Base-by-base conservation (phyloP, 352 stramenopile species). In the Globisporangium barbulae region DNA sequence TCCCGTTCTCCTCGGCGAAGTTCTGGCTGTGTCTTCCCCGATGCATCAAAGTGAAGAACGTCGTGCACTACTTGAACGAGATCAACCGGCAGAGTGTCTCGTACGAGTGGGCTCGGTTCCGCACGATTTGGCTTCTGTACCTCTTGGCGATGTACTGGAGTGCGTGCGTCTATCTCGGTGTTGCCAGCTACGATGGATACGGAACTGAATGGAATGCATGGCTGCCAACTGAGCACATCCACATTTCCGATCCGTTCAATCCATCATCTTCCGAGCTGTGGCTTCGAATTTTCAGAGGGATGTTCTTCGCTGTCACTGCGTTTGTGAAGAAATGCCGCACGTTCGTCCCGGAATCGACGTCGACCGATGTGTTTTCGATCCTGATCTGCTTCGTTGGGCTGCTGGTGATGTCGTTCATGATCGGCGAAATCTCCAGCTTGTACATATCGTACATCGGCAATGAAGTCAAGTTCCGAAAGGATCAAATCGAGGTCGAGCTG, bases 371-470 rank as follows among this genome's bases (percentile, higher is more conserved):
- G 2, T 89, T 91, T 49, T 76, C 79, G 13, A 78, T 87, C 54
- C n/a, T 70, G 2, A 68, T 84, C 19, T 88, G 76, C 59, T 89
- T 89, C 55, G 41, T 71, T 4, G 76, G 82, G 0, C 52, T 84
- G 1, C 69, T 91, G 17, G 69, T 75, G 1, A 88, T 87, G 75
- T 78, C 76, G 2, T 91, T 89, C 65, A 84, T 89, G 71, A 89
- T 89, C 55, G 78, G 82, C 5, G 79, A 91, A 44, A 79, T 88
- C 39, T 79, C 82, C 2, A 85, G 73, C 37, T 61, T 91, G 35
- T 89, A 85, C 65, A 87, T 91, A 47, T 89, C 78, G 9, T 83
- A 69, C 21, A 91, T 88, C 25, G 66, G 74, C 10, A 84, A 89
- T 47, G 72, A 89, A 58, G 72, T 91, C 17, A 71, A 76, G 15